Base-by-base conservation (phyloP, 2,329 filamentous ascomycete species). In the Fusarium sororula region DNA sequence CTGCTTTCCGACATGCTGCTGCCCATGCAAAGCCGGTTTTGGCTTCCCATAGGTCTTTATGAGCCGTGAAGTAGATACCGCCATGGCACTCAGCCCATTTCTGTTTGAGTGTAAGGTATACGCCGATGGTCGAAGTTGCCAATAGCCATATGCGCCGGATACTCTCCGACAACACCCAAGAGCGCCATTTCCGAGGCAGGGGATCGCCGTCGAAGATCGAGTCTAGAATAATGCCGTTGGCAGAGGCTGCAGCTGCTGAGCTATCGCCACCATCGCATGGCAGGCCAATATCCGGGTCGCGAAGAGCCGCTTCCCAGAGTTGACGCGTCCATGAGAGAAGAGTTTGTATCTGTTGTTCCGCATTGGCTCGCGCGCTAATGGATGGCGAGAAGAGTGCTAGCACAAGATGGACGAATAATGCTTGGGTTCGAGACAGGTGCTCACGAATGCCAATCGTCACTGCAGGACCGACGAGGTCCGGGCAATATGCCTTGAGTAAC, bases 31-130 rank as follows among this genome's bases (percentile, higher is more conserved):
- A 56, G 0, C 30, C 38, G 1, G 48, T 37, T 10, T 22, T 68
- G 3, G 66, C 64, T 3, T 63, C 44, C 66, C 66, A 68, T 4
- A 63, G 10, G 6, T 55, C 42, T 18, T 15, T 63, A 3, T 44
- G 38, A 4, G 56, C 38, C 1, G 66, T 68, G 6, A 68, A 63
- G n/a, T 51, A 69, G 0, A 68, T 56, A 0, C 66, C 66, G 1
- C 64, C 66, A 6, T 68, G 66, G 1, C 66, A 68, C 2, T 68
- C 66, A 3, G 66, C 66, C 66, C 66, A 68, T 5, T 63, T 68
- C 9, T 68, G 66, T 6, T 50, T 39, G 3, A 68, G 20, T 0
- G 56, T 63, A 1, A 68, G 32, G 3, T 68, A 68, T 1, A 69
- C 64, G 4, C 66, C 66, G 6, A 69, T 63, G 1, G 66, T 68